Evolutionary conservation across 306 rosid genomes (phyloP), one percentile per base, ranked within the genome.

Genomic region (Dryas drummondii): DNA sequence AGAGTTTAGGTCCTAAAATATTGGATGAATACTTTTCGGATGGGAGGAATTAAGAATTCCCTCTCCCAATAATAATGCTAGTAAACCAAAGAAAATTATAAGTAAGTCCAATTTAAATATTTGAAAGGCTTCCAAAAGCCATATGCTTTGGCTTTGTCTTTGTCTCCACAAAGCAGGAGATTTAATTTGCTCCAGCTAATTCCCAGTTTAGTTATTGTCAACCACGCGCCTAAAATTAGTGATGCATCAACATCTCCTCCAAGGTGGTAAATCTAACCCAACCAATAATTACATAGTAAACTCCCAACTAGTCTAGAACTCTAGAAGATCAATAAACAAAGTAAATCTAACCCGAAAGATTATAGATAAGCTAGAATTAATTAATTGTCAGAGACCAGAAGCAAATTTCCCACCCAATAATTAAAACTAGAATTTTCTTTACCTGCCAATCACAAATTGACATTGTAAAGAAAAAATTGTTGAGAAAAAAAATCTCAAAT

Each of bases 121-220:
- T 57, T 68, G 60, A 68, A 50, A 68, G 32, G 56, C 42, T 67
- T 47, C 71, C 17, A 9, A 67, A 66, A 48, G 22, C 71, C 44
- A 13, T 67, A 67, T 47, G 56, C 9, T 66, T 59, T 59, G 64
- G 44, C 65, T 27, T 15, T 41, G 6, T 14, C 65, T 27, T 15
- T 41, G 6, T 14, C 22, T 45, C 9, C 49, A 46, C 49, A 46
- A 5, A 8, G 49, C 49, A 46, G 49, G 49, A 8, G 49, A 46
- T 60, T 60, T 57, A 60, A 32, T 60, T 63, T 16, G 27, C 27
- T 4, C 68, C 50, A 15, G 41, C 47, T 4, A 10, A 40, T 53
- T 40, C 50, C 12, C 27, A 40, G 49, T 37, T 15, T 1, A 16
- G 48, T 2, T 51, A 51, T 4, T 37, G 48, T 51, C 32, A 15